Evolutionary conservation across 164 flowering plant species (phyloP).

Genomic region (Stephania japonica): DNA sequence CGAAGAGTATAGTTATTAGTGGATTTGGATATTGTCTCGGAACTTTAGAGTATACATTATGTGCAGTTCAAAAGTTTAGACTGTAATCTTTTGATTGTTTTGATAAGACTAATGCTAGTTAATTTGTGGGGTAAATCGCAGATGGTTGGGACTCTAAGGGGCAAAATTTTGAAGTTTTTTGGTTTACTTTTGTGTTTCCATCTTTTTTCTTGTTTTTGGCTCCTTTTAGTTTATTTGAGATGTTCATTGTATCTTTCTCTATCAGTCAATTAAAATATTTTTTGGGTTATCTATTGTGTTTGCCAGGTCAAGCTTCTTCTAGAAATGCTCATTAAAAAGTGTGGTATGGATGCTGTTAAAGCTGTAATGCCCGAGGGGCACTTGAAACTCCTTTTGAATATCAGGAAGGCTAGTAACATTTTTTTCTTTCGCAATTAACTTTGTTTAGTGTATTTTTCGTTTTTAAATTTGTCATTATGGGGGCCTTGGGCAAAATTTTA

Average conservation of each 20-base stretch:
- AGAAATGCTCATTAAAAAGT: conserved; percentile 89
- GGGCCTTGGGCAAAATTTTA: conserved; percentile 44
- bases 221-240: no score
- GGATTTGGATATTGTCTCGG: no score
- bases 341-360: conserved; percentile 92
- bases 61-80: no score
- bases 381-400: conserved; percentile 87
- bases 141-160: background rate
- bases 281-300: background rate
- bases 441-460: background rate
- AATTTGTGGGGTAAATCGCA: no score
- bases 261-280: background rate
- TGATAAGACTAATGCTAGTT: no score
- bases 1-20: no score
- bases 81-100: no score
- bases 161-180: background rate
- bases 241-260: no score
- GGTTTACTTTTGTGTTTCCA: background rate
- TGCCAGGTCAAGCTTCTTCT: conserved; percentile 73
- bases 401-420: conserved; percentile 60
- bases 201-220: background rate
- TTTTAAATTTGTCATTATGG: background rate
- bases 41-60: no score
- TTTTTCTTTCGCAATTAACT: background rate
- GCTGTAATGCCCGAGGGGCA: conserved; percentile 96